Conservation (phyloP, 345 rosid species). For the Dipteronia sinensis region DNA sequence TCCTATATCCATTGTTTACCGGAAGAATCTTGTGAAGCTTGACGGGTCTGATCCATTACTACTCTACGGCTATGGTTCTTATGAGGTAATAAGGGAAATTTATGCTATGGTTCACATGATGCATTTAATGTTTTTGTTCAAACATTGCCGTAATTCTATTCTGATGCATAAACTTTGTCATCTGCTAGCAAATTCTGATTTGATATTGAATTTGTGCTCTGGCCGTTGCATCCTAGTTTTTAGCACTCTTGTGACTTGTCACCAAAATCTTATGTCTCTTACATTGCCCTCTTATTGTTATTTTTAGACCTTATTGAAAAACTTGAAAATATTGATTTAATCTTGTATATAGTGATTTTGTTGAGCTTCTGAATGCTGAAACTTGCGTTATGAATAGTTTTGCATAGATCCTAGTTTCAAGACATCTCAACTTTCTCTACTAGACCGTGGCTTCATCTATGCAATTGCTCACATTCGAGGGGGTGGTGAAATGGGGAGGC, state of each 20-base stretch:
- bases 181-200: neutral
- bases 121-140: neutral
- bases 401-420: conserved; percentile 74
- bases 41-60: conserved; percentile 82
- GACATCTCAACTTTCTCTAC: conserved; percentile 71
- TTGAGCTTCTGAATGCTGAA: neutral
- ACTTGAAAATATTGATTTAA: too few relatives aligned
- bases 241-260: too few relatives aligned
- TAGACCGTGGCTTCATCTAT: conserved; percentile 88
- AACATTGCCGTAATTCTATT: neutral
- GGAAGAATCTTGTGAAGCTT: conserved; percentile 69
- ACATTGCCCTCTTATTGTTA: too few relatives aligned
- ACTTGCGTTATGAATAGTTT: conserved; percentile 39
- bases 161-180: neutral
- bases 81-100: conserved; percentile 60
- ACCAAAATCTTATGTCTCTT: too few relatives aligned
- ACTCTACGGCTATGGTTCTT: conserved; percentile 95
- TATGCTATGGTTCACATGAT: conserved; percentile 1
- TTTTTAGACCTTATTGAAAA: too few relatives aligned
- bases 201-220: neutral
- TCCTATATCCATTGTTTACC: conserved; percentile 81
- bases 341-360: too few relatives aligned
- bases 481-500: conserved; percentile 98
- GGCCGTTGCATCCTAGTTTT: neutral
- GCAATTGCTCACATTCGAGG: conserved; percentile 95